phyloP scores from a whole-genome alignment of 2,329 filamentous ascomycete species.

The Triangularia verruculosa region DNA sequence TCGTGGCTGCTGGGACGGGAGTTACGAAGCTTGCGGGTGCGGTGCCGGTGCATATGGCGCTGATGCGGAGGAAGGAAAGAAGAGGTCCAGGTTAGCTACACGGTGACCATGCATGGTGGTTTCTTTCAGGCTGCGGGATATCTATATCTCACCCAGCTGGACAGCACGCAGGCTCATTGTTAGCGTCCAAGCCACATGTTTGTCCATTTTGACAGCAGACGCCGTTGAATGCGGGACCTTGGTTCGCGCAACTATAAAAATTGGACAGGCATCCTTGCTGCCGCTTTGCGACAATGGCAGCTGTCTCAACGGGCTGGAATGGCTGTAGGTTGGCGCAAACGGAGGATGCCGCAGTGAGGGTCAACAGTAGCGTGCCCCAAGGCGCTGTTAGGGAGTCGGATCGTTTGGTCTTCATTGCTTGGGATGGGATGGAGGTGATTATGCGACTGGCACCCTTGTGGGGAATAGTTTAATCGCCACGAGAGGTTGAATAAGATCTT shows the following conservation, averaged over 20 bases:
- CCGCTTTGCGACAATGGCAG: conserved; percentile 25
- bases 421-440: background rate
- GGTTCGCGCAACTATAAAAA: conserved; percentile 49
- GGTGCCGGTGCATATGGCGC: conserved; percentile 45
- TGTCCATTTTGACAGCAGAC: conserved; percentile 53
- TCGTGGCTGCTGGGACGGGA: conserved; percentile 33
- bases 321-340: conserved; percentile 27
- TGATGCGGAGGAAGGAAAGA: background rate
- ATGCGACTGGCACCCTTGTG: background rate
- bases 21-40: conserved; percentile 40
- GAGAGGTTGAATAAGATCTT: background rate
- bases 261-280: conserved; percentile 43
- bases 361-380: conserved; percentile 11
- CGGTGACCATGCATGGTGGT: background rate
- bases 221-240: conserved; percentile 45
- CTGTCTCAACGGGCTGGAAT: conserved; percentile 32
- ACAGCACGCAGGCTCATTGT: conserved; percentile 52
- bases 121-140: background rate
- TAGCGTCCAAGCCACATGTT: conserved; percentile 48
- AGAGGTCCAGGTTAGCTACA: background rate
- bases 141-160: conserved; percentile 44
- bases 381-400: background rate
- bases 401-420: conserved; percentile 14
- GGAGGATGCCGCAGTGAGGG: conserved; percentile 17
- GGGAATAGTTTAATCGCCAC: background rate